Evolutionary conservation across 208 protist genomes (phyloP).

Genomic region (Leishmania martiniquensis): DNA sequence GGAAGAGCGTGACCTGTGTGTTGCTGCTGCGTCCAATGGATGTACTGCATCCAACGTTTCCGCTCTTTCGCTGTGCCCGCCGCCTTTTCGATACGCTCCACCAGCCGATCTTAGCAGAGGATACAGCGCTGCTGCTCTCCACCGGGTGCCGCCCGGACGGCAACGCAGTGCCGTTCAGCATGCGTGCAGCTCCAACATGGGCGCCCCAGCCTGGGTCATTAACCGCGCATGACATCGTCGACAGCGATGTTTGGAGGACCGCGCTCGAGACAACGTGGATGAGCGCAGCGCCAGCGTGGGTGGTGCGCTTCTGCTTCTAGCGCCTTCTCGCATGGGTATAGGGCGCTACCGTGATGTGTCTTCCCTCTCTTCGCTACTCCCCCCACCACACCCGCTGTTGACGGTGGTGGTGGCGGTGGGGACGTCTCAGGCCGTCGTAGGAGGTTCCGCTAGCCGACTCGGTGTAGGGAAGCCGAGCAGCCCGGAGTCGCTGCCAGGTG

Average conservation of each 20-base stretch:
- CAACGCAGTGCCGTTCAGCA: constrained; percentile 16
- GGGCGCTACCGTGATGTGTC: neutral
- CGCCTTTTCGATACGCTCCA: constrained; percentile 24
- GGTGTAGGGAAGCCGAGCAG: no score
- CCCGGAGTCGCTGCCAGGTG: no score
- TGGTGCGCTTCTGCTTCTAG: constrained; percentile 56
- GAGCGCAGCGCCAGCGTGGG: constrained; percentile 63
- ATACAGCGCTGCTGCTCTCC: constrained; percentile 25
- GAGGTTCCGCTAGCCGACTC: no score
- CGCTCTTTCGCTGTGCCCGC: constrained; percentile 60
- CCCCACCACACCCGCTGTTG: no score
- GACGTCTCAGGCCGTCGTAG: no score
- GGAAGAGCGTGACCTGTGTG: constrained; percentile 60
- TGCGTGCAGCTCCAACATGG: constrained; percentile 8
- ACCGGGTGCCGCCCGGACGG: constrained; percentile 22
- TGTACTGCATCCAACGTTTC: constrained; percentile 39
- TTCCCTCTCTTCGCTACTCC: no score
- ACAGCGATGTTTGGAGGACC: constrained; percentile 30
- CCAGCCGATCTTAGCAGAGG: constrained; percentile 18
- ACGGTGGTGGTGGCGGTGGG: no score
- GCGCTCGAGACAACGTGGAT: constrained; percentile 72
- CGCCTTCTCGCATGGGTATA: neutral
- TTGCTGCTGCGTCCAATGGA: constrained; percentile 44
- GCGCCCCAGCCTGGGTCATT: constrained; percentile 3
- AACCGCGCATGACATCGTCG: constrained; percentile 10